These are phyloP conservation scores for Conoideocrella luteorostrata DNA, from an alignment of 2,329 filamentous ascomycete species.

Conservation along the genomic window DNA sequence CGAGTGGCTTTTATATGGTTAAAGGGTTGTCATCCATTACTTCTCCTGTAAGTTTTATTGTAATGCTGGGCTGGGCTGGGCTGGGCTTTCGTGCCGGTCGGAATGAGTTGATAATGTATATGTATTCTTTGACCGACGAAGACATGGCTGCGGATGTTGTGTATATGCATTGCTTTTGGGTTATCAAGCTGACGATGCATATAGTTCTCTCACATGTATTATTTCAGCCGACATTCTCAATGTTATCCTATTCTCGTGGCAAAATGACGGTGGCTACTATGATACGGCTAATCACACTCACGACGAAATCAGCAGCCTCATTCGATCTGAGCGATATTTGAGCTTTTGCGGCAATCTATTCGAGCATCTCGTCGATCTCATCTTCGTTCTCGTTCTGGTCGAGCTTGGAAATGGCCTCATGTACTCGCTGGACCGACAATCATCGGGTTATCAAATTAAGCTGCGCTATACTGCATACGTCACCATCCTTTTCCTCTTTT, in stretches of 20 bases:
- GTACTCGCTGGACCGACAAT: conserved; percentile 3
- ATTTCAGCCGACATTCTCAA: conserved; percentile 8
- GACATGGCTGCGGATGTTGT: too few relatives aligned
- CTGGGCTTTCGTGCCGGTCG: too few relatives aligned
- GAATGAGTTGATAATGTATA: too few relatives aligned
- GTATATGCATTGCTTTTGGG: too few relatives aligned
- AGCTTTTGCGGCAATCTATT: conserved; percentile 11
- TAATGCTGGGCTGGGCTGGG: too few relatives aligned
- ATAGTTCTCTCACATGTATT: conserved; percentile 9
- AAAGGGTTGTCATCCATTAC: conserved; percentile 6
- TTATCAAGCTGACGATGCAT: background rate
- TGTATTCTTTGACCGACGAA: too few relatives aligned
- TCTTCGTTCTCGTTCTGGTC: conserved; percentile 5
- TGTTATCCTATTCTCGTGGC: conserved; percentile 9
- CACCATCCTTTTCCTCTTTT: background rate
- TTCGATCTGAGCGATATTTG: conserved; percentile 9
- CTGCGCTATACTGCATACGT: conserved; percentile 6
- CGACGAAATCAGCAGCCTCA: conserved; percentile 9
- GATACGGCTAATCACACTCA: conserved; percentile 8
- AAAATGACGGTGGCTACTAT: conserved; percentile 9
- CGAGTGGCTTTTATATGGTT: conserved; percentile 8
- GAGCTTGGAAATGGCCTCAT: conserved; percentile 10
- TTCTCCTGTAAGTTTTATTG: conserved; percentile 10
- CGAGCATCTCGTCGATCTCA: conserved; percentile 7
- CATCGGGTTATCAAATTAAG: conserved; percentile 5